Base-by-base conservation (phyloP, 441 rosid genomes). In the Populus hybrid region DNA sequence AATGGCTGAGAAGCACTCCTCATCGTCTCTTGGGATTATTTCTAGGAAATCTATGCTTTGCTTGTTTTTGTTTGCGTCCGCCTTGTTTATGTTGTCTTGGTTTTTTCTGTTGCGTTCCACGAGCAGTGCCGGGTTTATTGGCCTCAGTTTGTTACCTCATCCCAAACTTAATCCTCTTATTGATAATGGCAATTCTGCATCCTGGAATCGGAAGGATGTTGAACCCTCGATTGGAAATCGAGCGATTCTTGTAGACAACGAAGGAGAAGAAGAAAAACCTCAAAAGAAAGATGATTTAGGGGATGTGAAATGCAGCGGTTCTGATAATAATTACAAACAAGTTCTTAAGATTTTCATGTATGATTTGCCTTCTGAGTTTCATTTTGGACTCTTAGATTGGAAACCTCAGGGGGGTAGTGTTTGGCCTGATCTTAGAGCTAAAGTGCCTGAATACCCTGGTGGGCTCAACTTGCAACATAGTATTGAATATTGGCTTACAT, bases 391-490 rank as follows among this genome's bases (percentile, higher is more conserved):
- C 65, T 83, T 95, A 78, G 90, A 83, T 61, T 94, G 97, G 97
- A 92, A 89, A 78, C 81, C 90, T 3, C 63, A 79, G 50, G 88
- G 85, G 18, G 70, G 66, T 26, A 82, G 82, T 67, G 89, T 93
- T 64, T 95, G 99, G 99, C 99, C 99, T 77, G 92, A 95, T 79
- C 63, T 93, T 71, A 87, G 73, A 6, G 84, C 82, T 36, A 77
- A 30, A 64, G 82, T 91, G 80, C 99, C 98, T 0, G 81, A 75
- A 5, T 91, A 95, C 74, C 97, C 98, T 0, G 97, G 97, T 26
- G 97, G 97, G 18, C 88, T 94, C 86, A 95, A 94, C 72, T 76
- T 92, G 89, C 98, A 95, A n/a, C 98, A 95, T 64, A 95, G 99
- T 74, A 86, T 94, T n/a, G 99, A 94, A 76, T 94, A 92, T 83